These are phyloP conservation scores for Brassica nigra DNA, from an alignment of 345 rosid species.

Conservation along the genomic window DNA sequence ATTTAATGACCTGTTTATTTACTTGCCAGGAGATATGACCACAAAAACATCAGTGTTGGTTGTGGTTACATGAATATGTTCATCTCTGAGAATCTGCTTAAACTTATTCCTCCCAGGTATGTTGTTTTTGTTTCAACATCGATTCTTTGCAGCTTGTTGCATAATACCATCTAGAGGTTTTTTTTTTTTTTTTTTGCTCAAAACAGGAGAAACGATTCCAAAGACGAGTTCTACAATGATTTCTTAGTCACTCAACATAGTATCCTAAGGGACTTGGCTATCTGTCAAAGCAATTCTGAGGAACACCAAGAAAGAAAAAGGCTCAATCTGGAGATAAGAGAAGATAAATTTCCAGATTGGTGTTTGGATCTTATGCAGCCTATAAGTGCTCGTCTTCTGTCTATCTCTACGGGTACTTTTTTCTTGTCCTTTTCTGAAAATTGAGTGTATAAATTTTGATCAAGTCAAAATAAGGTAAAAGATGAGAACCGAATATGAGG, in stretches of 20 bases:
- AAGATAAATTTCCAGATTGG: background rate
- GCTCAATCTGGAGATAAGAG: background rate
- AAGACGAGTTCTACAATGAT: background rate
- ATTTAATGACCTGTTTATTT: no score
- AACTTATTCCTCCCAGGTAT: no score
- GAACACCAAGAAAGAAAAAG: background rate
- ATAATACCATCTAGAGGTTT: no score
- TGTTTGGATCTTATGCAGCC: background rate
- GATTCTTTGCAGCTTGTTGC: no score
- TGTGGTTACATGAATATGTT: no score
- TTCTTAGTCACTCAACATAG: background rate
- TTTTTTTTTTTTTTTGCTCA: no score
- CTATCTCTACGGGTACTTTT: background rate
- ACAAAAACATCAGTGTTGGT: no score
- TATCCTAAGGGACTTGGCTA: background rate
- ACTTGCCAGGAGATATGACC: no score
- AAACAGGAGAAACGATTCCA: background rate
- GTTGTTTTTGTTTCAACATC: no score
- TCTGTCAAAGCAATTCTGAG: background rate
- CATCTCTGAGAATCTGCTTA: no score
- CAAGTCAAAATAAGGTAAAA: background rate
- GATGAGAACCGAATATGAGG: background rate
- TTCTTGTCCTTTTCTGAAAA: background rate
- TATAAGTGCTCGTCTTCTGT: background rate
- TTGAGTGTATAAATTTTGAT: background rate